Base-by-base conservation (phyloP, 2,329 filamentous ascomycete species). In the Colletotrichum liaoningense region DNA sequence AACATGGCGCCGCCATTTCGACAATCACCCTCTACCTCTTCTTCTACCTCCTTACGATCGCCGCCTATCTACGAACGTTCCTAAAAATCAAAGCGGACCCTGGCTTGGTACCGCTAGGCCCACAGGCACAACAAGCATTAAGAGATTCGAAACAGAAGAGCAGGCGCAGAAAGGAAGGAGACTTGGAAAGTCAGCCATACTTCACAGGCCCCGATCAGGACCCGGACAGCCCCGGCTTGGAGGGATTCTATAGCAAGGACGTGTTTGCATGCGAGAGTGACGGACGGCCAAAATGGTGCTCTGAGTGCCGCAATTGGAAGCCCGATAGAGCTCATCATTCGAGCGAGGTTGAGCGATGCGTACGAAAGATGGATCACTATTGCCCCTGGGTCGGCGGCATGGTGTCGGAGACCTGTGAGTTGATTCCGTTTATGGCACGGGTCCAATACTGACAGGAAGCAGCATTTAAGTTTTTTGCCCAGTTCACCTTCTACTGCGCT, bases 361-460 rank as follows among this genome's bases (percentile, higher is more conserved):
- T 97, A 26, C 86, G 89, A 54, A 97, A 97, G 79, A 97, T 98
- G 93, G 96, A 98, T 75, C 96, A 98, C 80, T 97, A 95, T 78
- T 99, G 97, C 79, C 97, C 96, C 0, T 98, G 93, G 93, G 95
- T 97, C n/a, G 96, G 96, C 4, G 97, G 96, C 26, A 94, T 98
- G 76, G 92, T 99, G 11, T 93, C 92, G 0, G 95, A 98, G 81
- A 95, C 91, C 1, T 91, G 89, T 91, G 78, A 80, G 89, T 82
- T 14, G 9, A 2, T 24, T 3, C 67, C 69, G 26, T 74, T 79
- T 28, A 7, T n/a, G 49, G 11, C 5, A 35, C 16, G 11, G 24
- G 6, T 6, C 24, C 8, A 28, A 60, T 64, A 49, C 72, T 74
- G 33, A 74, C 24, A 9, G 33, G n/a, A 12, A 5, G 7, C 70